Conservation (phyloP, 768 basidiomycete genomes). For the Suillus spraguei region DNA sequence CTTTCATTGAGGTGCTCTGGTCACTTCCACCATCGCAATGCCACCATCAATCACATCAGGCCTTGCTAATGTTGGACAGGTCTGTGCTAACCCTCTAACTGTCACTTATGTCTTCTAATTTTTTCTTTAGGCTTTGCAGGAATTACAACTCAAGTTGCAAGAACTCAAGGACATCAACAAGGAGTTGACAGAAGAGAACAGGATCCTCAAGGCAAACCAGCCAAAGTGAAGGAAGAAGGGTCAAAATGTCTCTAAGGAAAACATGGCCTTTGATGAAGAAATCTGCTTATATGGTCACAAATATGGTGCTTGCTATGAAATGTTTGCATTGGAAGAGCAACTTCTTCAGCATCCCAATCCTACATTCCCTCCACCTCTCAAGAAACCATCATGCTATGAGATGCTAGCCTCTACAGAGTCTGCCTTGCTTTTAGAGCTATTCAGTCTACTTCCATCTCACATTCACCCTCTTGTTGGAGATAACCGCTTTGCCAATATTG, state of each 20-base stretch:
- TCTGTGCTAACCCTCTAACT: neutral
- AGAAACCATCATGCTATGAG: neutral
- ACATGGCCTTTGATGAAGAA: neutral
- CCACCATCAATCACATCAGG: too few relatives aligned
- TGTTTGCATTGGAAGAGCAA: neutral
- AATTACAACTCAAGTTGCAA: neutral
- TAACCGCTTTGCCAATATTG: too few relatives aligned
- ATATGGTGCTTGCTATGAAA: slow-evolving; percentile 1
- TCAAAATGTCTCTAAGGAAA: neutral
- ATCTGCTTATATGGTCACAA: slow-evolving; percentile 1
- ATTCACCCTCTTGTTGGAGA: too few relatives aligned
- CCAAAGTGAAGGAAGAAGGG: slow-evolving; percentile 4
- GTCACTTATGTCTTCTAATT: neutral
- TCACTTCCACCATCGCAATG: too few relatives aligned
- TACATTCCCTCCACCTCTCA: neutral
- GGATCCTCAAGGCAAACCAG: slow-evolving; percentile 6
- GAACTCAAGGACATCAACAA: slow-evolving; percentile 1
- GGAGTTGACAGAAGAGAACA: slow-evolving; percentile 12
- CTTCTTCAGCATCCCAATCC: neutral
- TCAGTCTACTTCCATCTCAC: too few relatives aligned
- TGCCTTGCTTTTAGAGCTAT: too few relatives aligned
- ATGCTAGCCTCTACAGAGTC: too few relatives aligned
- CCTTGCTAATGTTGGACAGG: neutral
- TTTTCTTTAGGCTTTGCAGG: neutral
- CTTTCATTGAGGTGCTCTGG: too few relatives aligned